Evolutionary conservation across 805 yeast species (phyloP), one percentile per base, ranked within the genome.

Genomic region (Metschnikowia gelsemii): DNA sequence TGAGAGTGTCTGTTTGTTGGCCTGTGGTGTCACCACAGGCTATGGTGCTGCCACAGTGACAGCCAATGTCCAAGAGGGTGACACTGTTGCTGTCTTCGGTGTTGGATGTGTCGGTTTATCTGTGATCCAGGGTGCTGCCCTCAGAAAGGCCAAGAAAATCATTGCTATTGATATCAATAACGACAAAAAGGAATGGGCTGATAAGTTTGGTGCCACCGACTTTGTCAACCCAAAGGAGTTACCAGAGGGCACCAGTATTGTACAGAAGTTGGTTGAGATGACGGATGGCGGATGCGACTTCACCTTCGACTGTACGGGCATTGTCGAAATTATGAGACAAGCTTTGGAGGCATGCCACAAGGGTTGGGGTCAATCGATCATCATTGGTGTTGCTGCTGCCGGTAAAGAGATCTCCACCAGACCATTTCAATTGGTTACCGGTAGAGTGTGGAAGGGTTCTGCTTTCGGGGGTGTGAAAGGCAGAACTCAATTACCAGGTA

Each of bases 391-490:
- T 55, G 99, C 99, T 35, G 96, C 96, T 54, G 96, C 97, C 29
- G 99, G 99, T 52, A 76, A 89, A 70, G 98, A 93, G 72, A 90
- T 95, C 51, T 70, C 96, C 44, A 93, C 98, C 35, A 82, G 98
- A 70, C 99, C 99, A 47, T 93, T 93, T 87, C 98, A 91, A 75
- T 80, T 93, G 66, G 98, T 93, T 51, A 93, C 98, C 30, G 99
- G 99, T 56, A 84, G 99, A 72, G 96, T 87, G 39, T 91, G 99
- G 98, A 86, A 80, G 66, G 99, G 99, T 57, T 87, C 96, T 60
- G 99, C 99, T n/a, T 93, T 88, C 57, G 99, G 99, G 59, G 99
- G 98, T 65, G 89, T 93, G 61, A 93, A 93, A 72, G 98, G 99
- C 62, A 85, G 97, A 74, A 63, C 96, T 29, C 96, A 93, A 73